phyloP scores from a whole-genome alignment of 257 asterid genomes.

The Rhazya stricta region DNA sequence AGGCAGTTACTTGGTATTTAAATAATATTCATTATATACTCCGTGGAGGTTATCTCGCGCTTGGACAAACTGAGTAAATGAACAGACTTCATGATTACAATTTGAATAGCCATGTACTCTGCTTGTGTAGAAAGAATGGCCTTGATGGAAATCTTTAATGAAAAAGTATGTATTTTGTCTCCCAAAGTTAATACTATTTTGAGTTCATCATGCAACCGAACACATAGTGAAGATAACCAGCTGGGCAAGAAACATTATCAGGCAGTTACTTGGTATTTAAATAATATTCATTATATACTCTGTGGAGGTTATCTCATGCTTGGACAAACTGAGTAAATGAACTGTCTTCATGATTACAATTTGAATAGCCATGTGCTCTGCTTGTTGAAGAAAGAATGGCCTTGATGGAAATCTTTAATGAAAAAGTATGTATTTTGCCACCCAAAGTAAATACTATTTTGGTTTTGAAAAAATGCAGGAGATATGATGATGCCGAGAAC shows the following conservation, averaged over 20 bases:
- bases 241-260: neutral
- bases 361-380: neutral
- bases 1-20: neutral
- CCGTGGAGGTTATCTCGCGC: neutral
- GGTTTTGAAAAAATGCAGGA: conserved; percentile 36
- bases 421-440: neutral
- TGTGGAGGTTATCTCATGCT: neutral
- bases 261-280: neutral
- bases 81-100: neutral
- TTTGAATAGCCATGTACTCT: neutral
- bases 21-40: neutral
- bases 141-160: neutral
- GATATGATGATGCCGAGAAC: conserved; percentile 68
- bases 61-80: neutral
- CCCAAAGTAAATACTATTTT: neutral
- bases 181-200: neutral
- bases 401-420: neutral
- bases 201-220: neutral
- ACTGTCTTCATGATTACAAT: neutral
- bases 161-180: neutral
- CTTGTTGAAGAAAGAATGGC: neutral
- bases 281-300: neutral
- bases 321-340: neutral
- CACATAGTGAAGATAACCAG: neutral
- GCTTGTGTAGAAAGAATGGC: neutral